These are phyloP conservation scores for Dipodascus geniculatus DNA, from an alignment of 805 yeast genomes.

Conservation along the genomic window DNA sequence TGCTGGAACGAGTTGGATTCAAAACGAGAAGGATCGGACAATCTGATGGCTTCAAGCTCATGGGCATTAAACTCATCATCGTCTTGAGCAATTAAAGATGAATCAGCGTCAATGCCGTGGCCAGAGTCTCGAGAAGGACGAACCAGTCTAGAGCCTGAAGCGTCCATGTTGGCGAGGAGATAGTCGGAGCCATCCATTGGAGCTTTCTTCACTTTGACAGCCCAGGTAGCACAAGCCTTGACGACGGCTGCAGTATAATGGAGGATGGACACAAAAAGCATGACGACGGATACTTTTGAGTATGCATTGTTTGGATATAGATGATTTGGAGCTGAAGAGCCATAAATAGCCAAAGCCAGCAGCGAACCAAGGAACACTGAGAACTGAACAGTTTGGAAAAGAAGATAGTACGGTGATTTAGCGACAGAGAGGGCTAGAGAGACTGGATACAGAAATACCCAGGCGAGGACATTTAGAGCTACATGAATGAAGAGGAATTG, in stretches of 20 bases:
- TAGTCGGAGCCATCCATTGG: slow-evolving; percentile 24
- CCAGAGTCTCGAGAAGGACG: slow-evolving; percentile 19
- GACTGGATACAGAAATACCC: slow-evolving; percentile 50
- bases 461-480: slow-evolving; percentile 30
- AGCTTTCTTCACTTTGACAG: slow-evolving; percentile 18
- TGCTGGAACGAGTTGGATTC: not conserved
- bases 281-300: slow-evolving; percentile 48
- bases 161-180: slow-evolving; percentile 13
- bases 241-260: slow-evolving; percentile 49
- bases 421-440: slow-evolving; percentile 18
- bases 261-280: slow-evolving; percentile 38
- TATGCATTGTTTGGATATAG: slow-evolving; percentile 74
- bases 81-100: slow-evolving; percentile 3
- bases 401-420: slow-evolving; percentile 46
- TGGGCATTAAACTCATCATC: slow-evolving; percentile 2
- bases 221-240: slow-evolving; percentile 35
- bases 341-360: slow-evolving; percentile 43
- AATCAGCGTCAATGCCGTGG: slow-evolving; percentile 8
- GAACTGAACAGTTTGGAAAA: slow-evolving; percentile 41
- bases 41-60: slow-evolving; percentile 3
- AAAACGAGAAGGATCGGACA: not conserved
- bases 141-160: not conserved
- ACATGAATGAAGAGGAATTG: slow-evolving; percentile 46
- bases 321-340: slow-evolving; percentile 41
- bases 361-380: slow-evolving; percentile 38